Conservation (phyloP, 495 filamentous ascomycete genomes). For the Tuber brumale region DNA sequence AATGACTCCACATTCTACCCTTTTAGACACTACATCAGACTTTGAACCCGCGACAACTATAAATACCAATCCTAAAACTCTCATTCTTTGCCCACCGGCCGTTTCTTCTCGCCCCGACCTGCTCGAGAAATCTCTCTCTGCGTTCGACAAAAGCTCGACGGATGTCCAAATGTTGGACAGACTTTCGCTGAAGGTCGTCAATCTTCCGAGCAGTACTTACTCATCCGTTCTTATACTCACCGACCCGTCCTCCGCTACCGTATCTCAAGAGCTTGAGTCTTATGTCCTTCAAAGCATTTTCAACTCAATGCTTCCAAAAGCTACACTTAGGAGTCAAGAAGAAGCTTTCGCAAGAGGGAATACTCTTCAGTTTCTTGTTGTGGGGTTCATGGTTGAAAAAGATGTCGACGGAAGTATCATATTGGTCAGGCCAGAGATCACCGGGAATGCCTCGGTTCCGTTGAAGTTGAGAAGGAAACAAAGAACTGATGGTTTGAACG, state of each 20-base stretch:
- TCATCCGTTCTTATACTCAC: conserved; percentile 78
- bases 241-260: conserved; percentile 58
- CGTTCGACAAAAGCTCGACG: conserved; percentile 63
- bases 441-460: conserved; percentile 60
- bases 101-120: conserved; percentile 61
- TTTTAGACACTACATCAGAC: conserved; percentile 47
- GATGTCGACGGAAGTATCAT: conserved; percentile 44
- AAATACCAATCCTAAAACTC: conserved; percentile 48
- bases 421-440: conserved; percentile 67
- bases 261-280: conserved; percentile 52
- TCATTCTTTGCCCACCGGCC: conserved; percentile 69
- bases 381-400: conserved; percentile 62
- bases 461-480: conserved; percentile 65
- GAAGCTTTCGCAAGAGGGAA: conserved; percentile 44
- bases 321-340: conserved; percentile 56
- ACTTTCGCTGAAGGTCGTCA: conserved; percentile 71
- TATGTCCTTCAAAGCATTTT: conserved; percentile 64
- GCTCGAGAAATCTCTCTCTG: conserved; percentile 53
- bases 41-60: conserved; percentile 42
- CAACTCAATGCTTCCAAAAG: conserved; percentile 56
- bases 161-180: conserved; percentile 99
- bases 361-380: conserved; percentile 67
- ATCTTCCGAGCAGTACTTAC: conserved; percentile 70
- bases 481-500: conserved; percentile 40
- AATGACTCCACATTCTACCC: conserved; percentile 45